Conservation (phyloP, 139 green algal species). For the Volvox africanus region DNA sequence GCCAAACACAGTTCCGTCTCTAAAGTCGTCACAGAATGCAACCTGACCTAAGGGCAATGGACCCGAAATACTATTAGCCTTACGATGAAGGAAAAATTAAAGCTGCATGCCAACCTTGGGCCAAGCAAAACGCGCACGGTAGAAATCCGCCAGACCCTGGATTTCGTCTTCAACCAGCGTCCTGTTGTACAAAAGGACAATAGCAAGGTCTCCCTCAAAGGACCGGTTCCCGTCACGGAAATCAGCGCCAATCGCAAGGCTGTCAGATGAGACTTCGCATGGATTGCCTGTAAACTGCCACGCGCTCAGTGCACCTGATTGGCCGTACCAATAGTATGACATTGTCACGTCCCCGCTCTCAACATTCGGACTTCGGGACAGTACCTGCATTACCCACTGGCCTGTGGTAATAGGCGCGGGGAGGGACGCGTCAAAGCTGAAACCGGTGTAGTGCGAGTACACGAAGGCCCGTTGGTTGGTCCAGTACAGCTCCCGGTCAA, state of each 20-base stretch:
- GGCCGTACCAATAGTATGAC: constrained; percentile 3
- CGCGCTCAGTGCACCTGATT: background rate
- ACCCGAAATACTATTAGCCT: too few relatives aligned
- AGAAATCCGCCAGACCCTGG: background rate
- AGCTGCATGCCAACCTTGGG: too few relatives aligned
- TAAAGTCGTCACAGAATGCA: too few relatives aligned
- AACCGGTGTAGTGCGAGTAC: background rate
- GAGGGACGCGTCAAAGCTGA: background rate
- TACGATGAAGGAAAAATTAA: too few relatives aligned
- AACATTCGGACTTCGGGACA: background rate
- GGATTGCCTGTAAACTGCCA: background rate
- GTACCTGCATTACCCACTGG: background rate
- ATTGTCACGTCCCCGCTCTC: background rate
- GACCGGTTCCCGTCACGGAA: background rate
- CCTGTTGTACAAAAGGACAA: background rate
- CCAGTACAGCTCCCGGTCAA: background rate
- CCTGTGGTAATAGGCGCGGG: background rate
- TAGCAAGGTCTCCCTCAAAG: background rate
- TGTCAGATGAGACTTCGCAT: background rate
- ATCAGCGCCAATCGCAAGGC: background rate
- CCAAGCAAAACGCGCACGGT: background rate
- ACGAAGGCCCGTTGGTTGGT: background rate
- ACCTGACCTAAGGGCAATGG: too few relatives aligned
- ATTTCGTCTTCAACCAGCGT: background rate
- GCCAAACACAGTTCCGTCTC: too few relatives aligned